Conservation (phyloP, 768 basidiomycete genomes). For the Rhizopogon roseolus region DNA sequence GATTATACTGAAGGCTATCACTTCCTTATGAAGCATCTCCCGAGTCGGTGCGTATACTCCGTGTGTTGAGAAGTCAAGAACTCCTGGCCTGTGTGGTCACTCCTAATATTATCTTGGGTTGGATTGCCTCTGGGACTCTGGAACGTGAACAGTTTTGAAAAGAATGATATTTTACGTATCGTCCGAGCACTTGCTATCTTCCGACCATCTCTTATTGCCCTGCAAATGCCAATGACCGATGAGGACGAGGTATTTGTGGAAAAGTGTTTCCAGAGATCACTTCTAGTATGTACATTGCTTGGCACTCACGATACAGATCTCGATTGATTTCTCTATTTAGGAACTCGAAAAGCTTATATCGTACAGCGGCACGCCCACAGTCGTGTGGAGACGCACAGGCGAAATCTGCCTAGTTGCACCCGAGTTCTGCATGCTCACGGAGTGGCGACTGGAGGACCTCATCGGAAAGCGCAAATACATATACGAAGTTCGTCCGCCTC, state of each 20-base stretch:
- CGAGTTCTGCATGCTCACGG: constrained; percentile 93
- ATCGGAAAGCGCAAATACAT: constrained; percentile 48
- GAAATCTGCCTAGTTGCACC: constrained; percentile 96
- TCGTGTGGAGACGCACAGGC: constrained; percentile 96
- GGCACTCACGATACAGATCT: not conserved
- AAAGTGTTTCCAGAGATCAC: constrained; percentile 89
- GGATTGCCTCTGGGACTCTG: constrained; percentile 23
- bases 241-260: constrained; percentile 98
- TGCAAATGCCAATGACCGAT: constrained; percentile 95
- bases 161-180: constrained; percentile 91
- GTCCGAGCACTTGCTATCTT: constrained; percentile 93
- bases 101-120: constrained; percentile 33
- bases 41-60: constrained; percentile 61
- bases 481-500: constrained; percentile 33
- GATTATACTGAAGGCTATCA: constrained; percentile 98
- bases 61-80: constrained; percentile 28
- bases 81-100: constrained; percentile 37
- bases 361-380: constrained; percentile 95
- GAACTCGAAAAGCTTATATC: constrained; percentile 97
- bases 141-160: constrained; percentile 70
- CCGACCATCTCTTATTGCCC: constrained; percentile 92
- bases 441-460: constrained; percentile 85
- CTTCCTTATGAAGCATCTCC: constrained; percentile 92
- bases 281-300: constrained; percentile 55
- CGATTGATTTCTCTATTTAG: constrained; percentile 33